A percentile compares a stretch with the other conserved stretches of the same genome.
Evolutionary conservation across 345 rosid genomes (phyloP).

Genomic region (Combretum micranthum): DNA sequence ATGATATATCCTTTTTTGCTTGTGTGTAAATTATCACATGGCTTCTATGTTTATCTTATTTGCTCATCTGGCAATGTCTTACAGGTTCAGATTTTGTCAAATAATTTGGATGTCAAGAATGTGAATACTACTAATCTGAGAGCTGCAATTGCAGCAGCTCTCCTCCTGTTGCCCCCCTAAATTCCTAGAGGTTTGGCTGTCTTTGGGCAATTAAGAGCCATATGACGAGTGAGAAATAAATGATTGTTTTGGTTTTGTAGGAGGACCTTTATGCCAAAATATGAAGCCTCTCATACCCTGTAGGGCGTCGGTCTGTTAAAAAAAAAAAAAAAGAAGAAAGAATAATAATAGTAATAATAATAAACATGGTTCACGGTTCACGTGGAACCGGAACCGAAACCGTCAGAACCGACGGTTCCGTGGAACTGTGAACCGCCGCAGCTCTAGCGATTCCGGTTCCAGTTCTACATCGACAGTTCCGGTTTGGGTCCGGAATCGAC

Average conservation of each 20-base stretch:
- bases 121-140: constrained; percentile 59
- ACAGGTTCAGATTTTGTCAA: constrained; percentile 72
- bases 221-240: too few relatives aligned
- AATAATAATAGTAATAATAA: too few relatives aligned
- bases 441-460: too few relatives aligned
- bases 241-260: constrained; percentile 23
- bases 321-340: too few relatives aligned
- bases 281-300: constrained; percentile 93
- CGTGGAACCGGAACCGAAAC: too few relatives aligned
- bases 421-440: too few relatives aligned
- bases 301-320: too few relatives aligned
- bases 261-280: constrained; percentile 76
- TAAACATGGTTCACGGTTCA: too few relatives aligned
- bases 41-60: neutral
- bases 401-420: too few relatives aligned
- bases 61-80: constrained; percentile 1
- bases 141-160: constrained; percentile 86
- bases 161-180: constrained; percentile 77
- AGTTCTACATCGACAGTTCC: too few relatives aligned
- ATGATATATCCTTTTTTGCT: neutral
- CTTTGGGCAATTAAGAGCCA: neutral
- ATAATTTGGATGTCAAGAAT: constrained; percentile 55
- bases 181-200: constrained; percentile 58
- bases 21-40: neutral
- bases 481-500: too few relatives aligned